Percentiles rank a stretch among this genome's conserved stretches.
These are phyloP conservation scores for Borovskyia barvae DNA, from an alignment of 208 protist species.

Conservation along the genomic window DNA sequence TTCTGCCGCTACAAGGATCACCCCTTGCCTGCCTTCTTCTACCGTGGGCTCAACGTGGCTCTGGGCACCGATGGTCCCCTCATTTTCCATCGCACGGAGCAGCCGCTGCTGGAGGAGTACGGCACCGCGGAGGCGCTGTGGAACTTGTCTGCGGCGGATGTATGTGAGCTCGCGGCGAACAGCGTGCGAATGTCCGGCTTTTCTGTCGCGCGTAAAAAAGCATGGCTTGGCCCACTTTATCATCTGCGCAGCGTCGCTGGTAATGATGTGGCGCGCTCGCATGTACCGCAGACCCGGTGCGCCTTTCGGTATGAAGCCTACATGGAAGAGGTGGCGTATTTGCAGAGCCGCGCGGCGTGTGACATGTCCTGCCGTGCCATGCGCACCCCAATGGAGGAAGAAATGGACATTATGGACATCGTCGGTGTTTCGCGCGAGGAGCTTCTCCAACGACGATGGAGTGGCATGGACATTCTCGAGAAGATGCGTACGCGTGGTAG, in stretches of 20 bases:
- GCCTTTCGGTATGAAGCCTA: slow-evolving; percentile 93
- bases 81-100: slow-evolving; percentile 96
- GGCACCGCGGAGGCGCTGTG: slow-evolving; percentile 84
- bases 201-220: slow-evolving; percentile 48
- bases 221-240: slow-evolving; percentile 73
- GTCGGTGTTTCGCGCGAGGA: slow-evolving; percentile 53
- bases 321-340: slow-evolving; percentile 77
- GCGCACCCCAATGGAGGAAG: slow-evolving; percentile 48
- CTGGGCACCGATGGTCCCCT: slow-evolving; percentile 94
- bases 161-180: slow-evolving; percentile 83
- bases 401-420: slow-evolving; percentile 43
- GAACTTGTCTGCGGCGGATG: slow-evolving; percentile 75
- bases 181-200: slow-evolving; percentile 83
- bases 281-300: slow-evolving; percentile 94
- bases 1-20: slow-evolving; percentile 96
- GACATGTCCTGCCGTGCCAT: slow-evolving; percentile 42
- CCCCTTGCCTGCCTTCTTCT: slow-evolving; percentile 94
- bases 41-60: slow-evolving; percentile 94
- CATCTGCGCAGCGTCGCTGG: slow-evolving; percentile 57
- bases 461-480: slow-evolving; percentile 1
- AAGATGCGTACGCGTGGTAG: background rate
- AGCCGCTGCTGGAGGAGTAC: slow-evolving; percentile 92
- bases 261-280: slow-evolving; percentile 91
- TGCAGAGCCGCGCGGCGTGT: slow-evolving; percentile 48
- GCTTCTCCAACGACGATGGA: slow-evolving; percentile 36